Evolutionary conservation across 345 rosid genomes (phyloP).

Genomic region (Passiflora organensis): DNA sequence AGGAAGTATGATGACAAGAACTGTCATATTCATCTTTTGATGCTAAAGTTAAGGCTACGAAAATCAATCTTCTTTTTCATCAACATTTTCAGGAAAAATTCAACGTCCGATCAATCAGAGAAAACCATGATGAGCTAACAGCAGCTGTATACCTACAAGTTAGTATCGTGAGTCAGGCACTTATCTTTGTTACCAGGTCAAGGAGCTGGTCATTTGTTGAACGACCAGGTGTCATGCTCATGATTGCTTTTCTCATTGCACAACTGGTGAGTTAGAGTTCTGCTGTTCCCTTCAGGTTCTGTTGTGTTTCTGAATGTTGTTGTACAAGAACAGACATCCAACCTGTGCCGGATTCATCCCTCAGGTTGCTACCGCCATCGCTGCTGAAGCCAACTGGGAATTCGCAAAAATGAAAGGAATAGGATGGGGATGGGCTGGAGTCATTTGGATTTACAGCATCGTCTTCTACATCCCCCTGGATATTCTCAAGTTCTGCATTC

Average conservation of each 20-base stretch:
- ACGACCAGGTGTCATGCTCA: conserved; percentile 76
- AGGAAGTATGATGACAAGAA: conserved; percentile 11
- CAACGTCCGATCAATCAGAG: conserved; percentile 58
- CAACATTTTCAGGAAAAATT: conserved; percentile 51
- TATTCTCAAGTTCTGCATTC: conserved; percentile 59
- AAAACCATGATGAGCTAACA: conserved; percentile 49
- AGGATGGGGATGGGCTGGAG: conserved; percentile 97
- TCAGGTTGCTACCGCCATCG: conserved; percentile 70
- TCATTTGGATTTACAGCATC: conserved; percentile 86
- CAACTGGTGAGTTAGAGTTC: conserved; percentile 56
- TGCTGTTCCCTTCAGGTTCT: not conserved
- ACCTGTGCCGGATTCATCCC: not conserved
- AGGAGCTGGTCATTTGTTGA: conserved; percentile 86
- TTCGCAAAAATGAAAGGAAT: conserved; percentile 63
- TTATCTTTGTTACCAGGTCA: conserved; percentile 93
- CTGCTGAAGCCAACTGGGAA: conserved; percentile 69
- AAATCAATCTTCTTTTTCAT: too few relatives aligned
- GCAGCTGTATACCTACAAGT: conserved; percentile 92
- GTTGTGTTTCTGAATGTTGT: not conserved
- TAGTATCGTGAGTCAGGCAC: conserved; percentile 89
- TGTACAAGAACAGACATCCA: not conserved
- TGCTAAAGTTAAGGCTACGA: too few relatives aligned
- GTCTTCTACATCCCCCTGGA: conserved; percentile 74
- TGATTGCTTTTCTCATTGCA: conserved; percentile 57
- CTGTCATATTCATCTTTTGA: too few relatives aligned